phyloP scores from a whole-genome alignment of 2,329 filamentous ascomycete genomes.

The Alternaria tenuissima region DNA sequence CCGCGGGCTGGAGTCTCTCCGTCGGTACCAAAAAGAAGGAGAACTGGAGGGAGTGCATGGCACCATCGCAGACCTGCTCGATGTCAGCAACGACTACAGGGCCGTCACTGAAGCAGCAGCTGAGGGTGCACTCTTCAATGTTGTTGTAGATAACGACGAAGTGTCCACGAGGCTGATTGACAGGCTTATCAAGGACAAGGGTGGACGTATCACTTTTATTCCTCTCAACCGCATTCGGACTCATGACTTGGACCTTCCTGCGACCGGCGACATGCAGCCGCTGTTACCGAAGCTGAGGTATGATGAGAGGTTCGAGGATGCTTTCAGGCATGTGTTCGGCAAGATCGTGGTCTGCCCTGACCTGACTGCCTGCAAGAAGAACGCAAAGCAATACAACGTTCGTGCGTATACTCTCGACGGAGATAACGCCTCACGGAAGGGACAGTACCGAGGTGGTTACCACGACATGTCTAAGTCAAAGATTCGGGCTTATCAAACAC shows the following conservation, averaged over 20 bases:
- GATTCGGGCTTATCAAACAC: slow-evolving; percentile 80
- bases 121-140: slow-evolving; percentile 92
- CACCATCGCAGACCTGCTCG: slow-evolving; percentile 89
- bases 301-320: slow-evolving; percentile 78
- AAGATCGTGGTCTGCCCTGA: slow-evolving; percentile 95
- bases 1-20: slow-evolving; percentile 84
- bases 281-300: slow-evolving; percentile 86
- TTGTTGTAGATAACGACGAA: slow-evolving; percentile 89
- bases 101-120: slow-evolving; percentile 92
- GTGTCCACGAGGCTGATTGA: slow-evolving; percentile 85
- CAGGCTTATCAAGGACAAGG: slow-evolving; percentile 77
- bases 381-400: slow-evolving; percentile 88
- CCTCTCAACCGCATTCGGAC: slow-evolving; percentile 83
- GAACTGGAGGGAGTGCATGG: slow-evolving; percentile 89
- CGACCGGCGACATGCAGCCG: slow-evolving; percentile 85
- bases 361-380: slow-evolving; percentile 84
- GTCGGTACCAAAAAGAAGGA: slow-evolving; percentile 79
- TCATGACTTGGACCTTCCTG: slow-evolving; percentile 77
- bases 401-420: slow-evolving; percentile 95
- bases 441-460: slow-evolving; percentile 93
- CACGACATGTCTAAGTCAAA: slow-evolving; percentile 87
- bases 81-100: slow-evolving; percentile 83
- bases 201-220: slow-evolving; percentile 93
- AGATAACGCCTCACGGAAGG: slow-evolving; percentile 93
- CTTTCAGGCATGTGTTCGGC: slow-evolving; percentile 94